phyloP scores from a whole-genome alignment of 345 rosid genomes.

The Abelmoschus esculentus region DNA sequence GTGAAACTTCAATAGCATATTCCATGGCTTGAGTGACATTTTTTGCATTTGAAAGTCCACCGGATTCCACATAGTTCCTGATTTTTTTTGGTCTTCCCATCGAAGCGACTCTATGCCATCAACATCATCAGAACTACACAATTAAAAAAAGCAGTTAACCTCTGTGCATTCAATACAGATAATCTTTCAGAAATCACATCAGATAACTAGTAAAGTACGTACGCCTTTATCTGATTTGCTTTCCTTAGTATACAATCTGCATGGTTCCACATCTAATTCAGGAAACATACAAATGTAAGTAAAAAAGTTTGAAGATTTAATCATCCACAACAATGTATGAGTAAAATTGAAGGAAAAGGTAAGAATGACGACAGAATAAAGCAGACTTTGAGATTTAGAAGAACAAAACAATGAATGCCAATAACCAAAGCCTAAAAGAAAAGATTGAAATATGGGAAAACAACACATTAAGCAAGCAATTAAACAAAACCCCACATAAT shows the following conservation, averaged over 20 bases:
- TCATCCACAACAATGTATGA: too few relatives aligned
- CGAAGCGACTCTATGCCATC: slow-evolving; percentile 83
- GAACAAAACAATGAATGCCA: too few relatives aligned
- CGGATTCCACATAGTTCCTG: slow-evolving; percentile 48
- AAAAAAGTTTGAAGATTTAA: not conserved
- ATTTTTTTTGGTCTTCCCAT: slow-evolving; percentile 93
- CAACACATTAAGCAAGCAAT: not conserved
- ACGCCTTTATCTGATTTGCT: slow-evolving; percentile 71
- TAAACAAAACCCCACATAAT: too few relatives aligned
- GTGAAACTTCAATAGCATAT: slow-evolving; percentile 66
- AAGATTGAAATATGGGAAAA: too few relatives aligned
- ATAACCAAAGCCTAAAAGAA: too few relatives aligned
- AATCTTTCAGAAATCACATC: not conserved
- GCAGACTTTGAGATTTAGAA: too few relatives aligned
- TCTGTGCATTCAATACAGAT: not conserved
- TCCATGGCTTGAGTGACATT: slow-evolving; percentile 24
- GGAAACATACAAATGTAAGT: slow-evolving; percentile 1
- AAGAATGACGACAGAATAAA: too few relatives aligned
- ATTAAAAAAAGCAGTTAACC: not conserved
- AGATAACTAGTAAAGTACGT: slow-evolving; percentile 21
- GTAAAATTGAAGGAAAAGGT: not conserved
- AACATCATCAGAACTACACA: slow-evolving; percentile 71
- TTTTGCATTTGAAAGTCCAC: slow-evolving; percentile 16
- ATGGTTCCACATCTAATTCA: slow-evolving; percentile 84
- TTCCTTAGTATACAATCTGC: slow-evolving; percentile 66